Base-by-base conservation (phyloP, 2,329 filamentous ascomycete genomes). In the Arthroderma uncinatum region DNA sequence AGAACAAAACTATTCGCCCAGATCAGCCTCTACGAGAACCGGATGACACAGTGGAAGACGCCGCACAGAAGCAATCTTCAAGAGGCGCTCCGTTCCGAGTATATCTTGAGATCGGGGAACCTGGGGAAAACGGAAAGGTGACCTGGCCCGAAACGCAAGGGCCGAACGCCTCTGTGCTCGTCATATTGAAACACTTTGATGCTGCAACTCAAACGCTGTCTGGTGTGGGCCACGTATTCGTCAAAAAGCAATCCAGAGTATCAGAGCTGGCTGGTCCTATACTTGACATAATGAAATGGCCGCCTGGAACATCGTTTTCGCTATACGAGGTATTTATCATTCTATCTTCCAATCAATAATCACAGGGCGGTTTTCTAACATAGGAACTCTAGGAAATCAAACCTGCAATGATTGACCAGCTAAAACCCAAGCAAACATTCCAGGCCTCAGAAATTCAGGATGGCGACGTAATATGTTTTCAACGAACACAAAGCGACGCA, bases 391-490 rank as follows among this genome's bases (percentile, higher is more conserved):
- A 82, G 79, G 93, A 98, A 76, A 97, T 98, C 73, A 98, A 97
- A 73, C 90, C 91, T 54, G 88, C 84, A 59, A 97, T 97, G 91
- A 95, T 98, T 63, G 94, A 98, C 68, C 80, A 82, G 5, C 86
- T 98, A 77, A 97, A 96, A 73, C 81, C 85, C 0, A 97, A 95
- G 74, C 84, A 89, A 67, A 89, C 90, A 0, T 79, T 98, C 59
- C 87, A 90, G 63, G 84, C 88, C 59, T 93, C 93, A 1, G 94
- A 98, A 70, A 86, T 98, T 23, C 92, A 97, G 69, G 92, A 98
- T 65, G 93, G 93, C 53, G 93, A 98, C 67, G 95, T 98, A 63
- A 83, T 98, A 57, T 95, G 91, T 68, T 96, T 97, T 74, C 93
- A 98, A 70, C 82, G 82, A 59, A 75, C 79, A 25, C 73, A 81